Percentiles rank a stretch among this genome's conserved stretches.
These are phyloP conservation scores for Boletus insuetus DNA, from an alignment of 768 basidiomycete genomes.

Conservation along the genomic window DNA sequence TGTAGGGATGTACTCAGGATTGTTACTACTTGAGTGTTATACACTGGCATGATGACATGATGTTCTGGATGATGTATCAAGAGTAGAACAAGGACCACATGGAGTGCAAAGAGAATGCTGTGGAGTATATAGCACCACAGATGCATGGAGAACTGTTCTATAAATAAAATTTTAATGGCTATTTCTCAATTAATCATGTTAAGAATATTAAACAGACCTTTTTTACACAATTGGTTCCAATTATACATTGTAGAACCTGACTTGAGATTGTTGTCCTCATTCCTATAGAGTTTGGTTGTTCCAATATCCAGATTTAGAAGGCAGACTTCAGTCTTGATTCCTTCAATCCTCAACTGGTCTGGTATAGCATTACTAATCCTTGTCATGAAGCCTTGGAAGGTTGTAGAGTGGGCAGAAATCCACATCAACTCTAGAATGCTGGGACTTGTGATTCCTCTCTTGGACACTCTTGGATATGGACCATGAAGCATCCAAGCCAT, in stretches of 20 bases:
- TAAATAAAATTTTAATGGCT: not conserved
- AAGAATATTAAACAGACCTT: not conserved
- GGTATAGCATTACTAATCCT: not conserved
- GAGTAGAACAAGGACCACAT: not conserved
- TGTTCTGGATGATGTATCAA: not conserved
- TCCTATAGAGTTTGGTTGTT: too few species aligned
- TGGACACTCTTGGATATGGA: not conserved
- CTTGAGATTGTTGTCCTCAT: not conserved
- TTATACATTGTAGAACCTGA: not conserved
- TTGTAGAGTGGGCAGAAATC: not conserved
- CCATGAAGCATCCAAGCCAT: not conserved
- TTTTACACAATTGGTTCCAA: not conserved
- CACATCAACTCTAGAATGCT: too few species aligned
- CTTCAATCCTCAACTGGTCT: not conserved
- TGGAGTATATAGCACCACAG: not conserved
- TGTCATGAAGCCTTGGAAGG: not conserved
- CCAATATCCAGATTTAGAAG: not conserved
- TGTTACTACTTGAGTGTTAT: not conserved
- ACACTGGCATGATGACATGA: not conserved
- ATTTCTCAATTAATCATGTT: not conserved
- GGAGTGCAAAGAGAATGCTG: too few species aligned
- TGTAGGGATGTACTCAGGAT: not conserved
- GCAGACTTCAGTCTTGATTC: not conserved
- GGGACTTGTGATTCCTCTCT: too few species aligned
- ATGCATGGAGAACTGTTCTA: not conserved